These are phyloP conservation scores for Trichophyton schoenleinii DNA, from an alignment of 2,329 filamentous ascomycete species.

Conservation along the genomic window DNA sequence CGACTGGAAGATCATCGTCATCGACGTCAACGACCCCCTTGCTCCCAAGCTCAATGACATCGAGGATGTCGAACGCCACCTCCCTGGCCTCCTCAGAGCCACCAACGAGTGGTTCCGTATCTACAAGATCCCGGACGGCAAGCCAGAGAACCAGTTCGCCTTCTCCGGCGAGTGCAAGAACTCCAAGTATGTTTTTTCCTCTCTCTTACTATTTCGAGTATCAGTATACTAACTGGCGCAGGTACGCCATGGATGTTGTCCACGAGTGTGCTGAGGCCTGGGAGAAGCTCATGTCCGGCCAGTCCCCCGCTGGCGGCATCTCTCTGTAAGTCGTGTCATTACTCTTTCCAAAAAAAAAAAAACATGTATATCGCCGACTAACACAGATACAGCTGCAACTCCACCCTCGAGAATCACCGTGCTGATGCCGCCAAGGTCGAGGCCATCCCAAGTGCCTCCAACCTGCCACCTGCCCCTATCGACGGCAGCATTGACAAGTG, in stretches of 20 bases:
- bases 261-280: slow-evolving; percentile 93
- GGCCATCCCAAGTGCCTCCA: slow-evolving; percentile 60
- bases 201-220: neutral
- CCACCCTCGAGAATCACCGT: slow-evolving; percentile 59
- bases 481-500: slow-evolving; percentile 98
- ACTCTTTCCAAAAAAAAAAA: neutral
- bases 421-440: slow-evolving; percentile 57
- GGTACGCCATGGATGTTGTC: slow-evolving; percentile 89
- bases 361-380: neutral
- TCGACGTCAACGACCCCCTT: slow-evolving; percentile 94
- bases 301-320: slow-evolving; percentile 64
- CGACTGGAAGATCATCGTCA: slow-evolving; percentile 99
- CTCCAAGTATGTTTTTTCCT: slow-evolving; percentile 55
- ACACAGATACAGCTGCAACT: slow-evolving; percentile 55
- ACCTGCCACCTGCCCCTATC: slow-evolving; percentile 73
- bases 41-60: slow-evolving; percentile 95
- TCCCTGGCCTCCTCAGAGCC: slow-evolving; percentile 88
- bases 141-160: slow-evolving; percentile 99
- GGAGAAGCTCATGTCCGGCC: slow-evolving; percentile 90
- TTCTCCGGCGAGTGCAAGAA: slow-evolving; percentile 99
- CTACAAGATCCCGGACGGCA: slow-evolving; percentile 99
- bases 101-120: slow-evolving; percentile 99
- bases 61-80: slow-evolving; percentile 96
- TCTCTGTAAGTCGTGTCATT: slow-evolving; percentile 55
- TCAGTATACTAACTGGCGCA: slow-evolving; percentile 21